These are phyloP conservation scores for Oryza australiensis DNA, from an alignment of 176 grass and related monocot species.

Conservation along the genomic window DNA sequence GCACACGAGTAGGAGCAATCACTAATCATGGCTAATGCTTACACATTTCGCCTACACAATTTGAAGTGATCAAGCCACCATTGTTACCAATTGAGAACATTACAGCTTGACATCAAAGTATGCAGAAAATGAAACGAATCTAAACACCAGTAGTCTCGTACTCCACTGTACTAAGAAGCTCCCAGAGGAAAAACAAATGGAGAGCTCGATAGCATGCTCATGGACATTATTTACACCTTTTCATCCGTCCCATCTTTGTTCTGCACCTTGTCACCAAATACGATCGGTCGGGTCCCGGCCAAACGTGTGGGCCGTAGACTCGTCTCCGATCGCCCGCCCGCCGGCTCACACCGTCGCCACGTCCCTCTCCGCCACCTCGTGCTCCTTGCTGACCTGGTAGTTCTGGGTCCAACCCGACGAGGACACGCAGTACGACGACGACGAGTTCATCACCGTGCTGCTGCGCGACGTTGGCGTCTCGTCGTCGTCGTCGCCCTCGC, in stretches of 20 bases:
- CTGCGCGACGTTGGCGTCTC: slow-evolving; percentile 11
- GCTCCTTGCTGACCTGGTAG: slow-evolving; percentile 42
- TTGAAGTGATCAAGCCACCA: no score
- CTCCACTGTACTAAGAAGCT: neutral
- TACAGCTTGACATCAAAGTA: no score
- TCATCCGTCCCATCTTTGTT: neutral
- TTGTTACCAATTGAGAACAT: no score
- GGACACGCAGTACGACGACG: slow-evolving; percentile 53
- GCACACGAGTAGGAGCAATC: no score
- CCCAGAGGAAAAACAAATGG: neutral
- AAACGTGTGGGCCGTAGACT: neutral
- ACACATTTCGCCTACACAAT: no score
- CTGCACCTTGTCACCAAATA: neutral
- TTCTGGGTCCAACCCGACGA: slow-evolving; percentile 50
- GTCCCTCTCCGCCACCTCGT: slow-evolving; percentile 32
- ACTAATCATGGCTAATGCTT: no score
- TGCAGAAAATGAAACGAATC: no score
- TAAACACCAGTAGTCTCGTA: neutral
- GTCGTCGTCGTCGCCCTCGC: slow-evolving; percentile 18
- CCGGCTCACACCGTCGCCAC: slow-evolving; percentile 23
- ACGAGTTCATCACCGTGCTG: slow-evolving; percentile 41
- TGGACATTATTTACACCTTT: neutral
- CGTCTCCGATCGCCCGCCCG: neutral
- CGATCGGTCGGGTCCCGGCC: neutral
- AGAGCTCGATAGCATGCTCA: neutral